Percentiles rank a stretch among this genome's conserved stretches.
phyloP scores from a whole-genome alignment of 208 protist genomes.

The Strigomonas culicis region DNA sequence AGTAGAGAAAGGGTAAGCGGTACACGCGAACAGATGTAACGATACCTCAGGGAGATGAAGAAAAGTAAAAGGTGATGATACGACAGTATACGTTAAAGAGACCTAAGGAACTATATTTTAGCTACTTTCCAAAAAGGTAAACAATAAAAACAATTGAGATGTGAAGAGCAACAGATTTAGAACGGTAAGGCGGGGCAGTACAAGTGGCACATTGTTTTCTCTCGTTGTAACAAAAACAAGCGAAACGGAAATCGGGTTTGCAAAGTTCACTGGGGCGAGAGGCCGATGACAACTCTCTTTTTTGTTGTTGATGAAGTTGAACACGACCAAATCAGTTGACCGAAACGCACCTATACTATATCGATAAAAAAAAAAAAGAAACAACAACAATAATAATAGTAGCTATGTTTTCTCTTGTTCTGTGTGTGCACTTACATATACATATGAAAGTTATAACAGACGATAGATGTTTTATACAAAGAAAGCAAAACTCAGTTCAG shows the following conservation, averaged over 20 bases:
- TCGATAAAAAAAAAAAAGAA: slow-evolving; percentile 14
- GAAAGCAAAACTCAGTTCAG: background rate
- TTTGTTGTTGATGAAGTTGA: too few species aligned
- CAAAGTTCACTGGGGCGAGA: too few species aligned
- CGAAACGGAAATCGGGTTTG: too few species aligned
- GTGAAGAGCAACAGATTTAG: too few species aligned
- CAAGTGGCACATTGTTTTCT: background rate
- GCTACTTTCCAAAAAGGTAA: background rate
- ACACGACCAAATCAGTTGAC: background rate
- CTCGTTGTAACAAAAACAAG: slow-evolving; percentile 15
- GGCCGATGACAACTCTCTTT: too few species aligned
- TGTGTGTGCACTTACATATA: background rate
- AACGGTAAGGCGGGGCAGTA: too few species aligned
- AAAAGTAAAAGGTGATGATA: background rate
- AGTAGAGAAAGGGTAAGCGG: slow-evolving; percentile 9
- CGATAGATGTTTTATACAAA: background rate
- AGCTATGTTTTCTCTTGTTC: background rate
- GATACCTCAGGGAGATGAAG: slow-evolving; percentile 3
- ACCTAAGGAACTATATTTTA: too few species aligned
- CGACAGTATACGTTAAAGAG: background rate
- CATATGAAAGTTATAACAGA: background rate
- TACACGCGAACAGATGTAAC: slow-evolving; percentile 1
- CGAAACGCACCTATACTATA: background rate
- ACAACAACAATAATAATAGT: background rate
- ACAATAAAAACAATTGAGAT: too few species aligned